Evolutionary conservation across 441 rosid genomes (phyloP).

Genomic region (Geranium incanum): DNA sequence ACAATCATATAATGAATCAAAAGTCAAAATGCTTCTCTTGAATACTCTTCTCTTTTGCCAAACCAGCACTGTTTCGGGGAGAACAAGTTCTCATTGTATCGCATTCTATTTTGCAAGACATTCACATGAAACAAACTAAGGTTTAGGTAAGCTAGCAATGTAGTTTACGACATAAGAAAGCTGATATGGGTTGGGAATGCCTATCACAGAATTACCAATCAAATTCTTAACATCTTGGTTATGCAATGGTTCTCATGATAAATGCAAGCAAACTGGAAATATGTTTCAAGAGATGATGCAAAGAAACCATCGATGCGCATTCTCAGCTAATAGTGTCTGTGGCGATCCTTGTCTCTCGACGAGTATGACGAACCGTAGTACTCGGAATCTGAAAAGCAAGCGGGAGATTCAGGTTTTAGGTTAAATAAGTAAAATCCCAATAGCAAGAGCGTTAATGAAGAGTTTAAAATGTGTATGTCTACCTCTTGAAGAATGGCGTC

Average conservation of each 20-base stretch:
- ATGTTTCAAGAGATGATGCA: neutral
- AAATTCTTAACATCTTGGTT: neutral
- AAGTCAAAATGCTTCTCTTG: neutral
- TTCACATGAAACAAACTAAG: neutral
- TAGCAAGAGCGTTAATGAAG: neutral
- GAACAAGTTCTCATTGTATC: neutral
- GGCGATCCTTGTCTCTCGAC: conserved; percentile 70
- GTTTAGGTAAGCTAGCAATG: neutral
- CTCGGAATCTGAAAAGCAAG: conserved; percentile 42
- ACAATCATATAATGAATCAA: neutral
- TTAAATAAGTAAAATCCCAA: neutral
- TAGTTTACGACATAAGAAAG: neutral
- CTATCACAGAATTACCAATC: neutral
- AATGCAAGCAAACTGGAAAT: neutral
- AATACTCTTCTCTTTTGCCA: neutral
- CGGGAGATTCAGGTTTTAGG: neutral
- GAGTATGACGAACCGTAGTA: conserved; percentile 59
- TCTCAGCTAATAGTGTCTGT: conserved; percentile 30
- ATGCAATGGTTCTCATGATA: neutral
- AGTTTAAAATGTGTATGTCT: conserved; percentile 10
- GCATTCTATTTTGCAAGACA: neutral
- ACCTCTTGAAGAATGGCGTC: conserved; percentile 77
- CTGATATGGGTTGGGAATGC: neutral
- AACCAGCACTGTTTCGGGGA: neutral
- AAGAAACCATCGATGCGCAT: neutral